Percentiles rank a stretch among this genome's conserved stretches.
Conservation (phyloP, 768 basidiomycete species). For the Hypsizygus marmoreus region DNA sequence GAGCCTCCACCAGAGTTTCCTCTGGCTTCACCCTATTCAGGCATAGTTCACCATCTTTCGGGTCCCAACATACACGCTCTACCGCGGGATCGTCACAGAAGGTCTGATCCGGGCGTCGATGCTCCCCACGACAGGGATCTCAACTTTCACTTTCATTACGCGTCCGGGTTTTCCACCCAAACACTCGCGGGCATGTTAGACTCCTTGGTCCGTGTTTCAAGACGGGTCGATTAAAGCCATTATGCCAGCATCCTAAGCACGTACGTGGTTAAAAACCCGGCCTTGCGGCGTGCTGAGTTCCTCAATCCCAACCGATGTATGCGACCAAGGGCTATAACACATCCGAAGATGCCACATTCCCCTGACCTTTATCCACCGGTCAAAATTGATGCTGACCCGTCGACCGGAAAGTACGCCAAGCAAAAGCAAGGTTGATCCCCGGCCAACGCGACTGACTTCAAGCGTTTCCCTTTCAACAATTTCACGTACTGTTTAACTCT, state of each 20-base stretch:
- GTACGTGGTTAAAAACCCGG: constrained; percentile 35
- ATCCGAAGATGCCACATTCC: constrained; percentile 71
- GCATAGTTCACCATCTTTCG: constrained; percentile 76
- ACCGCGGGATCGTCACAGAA: constrained; percentile 76
- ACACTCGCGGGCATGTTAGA: constrained; percentile 83
- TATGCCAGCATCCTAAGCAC: constrained; percentile 76
- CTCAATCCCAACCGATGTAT: constrained; percentile 64
- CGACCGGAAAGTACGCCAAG: constrained; percentile 54
- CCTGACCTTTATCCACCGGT: constrained; percentile 66
- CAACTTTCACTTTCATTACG: constrained; percentile 66
- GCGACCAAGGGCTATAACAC: constrained; percentile 64
- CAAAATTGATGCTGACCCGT: constrained; percentile 74
- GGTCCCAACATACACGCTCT: constrained; percentile 79
- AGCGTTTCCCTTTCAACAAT: constrained; percentile 80
- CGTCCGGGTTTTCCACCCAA: constrained; percentile 70
- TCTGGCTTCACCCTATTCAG: constrained; percentile 91
- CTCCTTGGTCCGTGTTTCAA: constrained; percentile 89
- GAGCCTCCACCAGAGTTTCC: constrained; percentile 96
- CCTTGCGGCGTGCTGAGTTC: constrained; percentile 60
- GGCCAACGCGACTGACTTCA: constrained; percentile 66
- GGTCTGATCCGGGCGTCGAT: constrained; percentile 75
- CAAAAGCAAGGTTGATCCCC: constrained; percentile 56
- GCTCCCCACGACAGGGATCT: constrained; percentile 66
- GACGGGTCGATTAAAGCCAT: constrained; percentile 82
- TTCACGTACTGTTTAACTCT: constrained; percentile 82